Conservation (phyloP, 805 yeast genomes). For the Myxozyma melibiosi region DNA sequence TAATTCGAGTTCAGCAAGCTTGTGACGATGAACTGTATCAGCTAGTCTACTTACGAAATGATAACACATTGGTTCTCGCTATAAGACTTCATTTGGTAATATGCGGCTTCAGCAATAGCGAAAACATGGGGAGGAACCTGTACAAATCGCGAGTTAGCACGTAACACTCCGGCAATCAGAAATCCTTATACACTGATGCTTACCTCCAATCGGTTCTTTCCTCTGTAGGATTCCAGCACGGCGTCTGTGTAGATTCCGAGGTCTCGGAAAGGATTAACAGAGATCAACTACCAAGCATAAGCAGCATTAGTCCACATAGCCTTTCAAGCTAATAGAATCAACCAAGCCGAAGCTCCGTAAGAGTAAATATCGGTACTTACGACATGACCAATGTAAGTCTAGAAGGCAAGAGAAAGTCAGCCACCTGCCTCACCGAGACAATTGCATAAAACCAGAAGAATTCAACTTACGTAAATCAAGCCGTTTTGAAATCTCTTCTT, state of each 20-base stretch:
- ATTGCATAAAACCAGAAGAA: neutral
- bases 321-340: neutral
- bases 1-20: neutral
- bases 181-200: neutral
- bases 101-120: slow-evolving; percentile 97
- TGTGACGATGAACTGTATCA: slow-evolving; percentile 37
- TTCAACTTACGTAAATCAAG: slow-evolving; percentile 63
- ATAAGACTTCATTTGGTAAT: slow-evolving; percentile 90
- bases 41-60: slow-evolving; percentile 47
- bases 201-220: slow-evolving; percentile 89
- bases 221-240: slow-evolving; percentile 73
- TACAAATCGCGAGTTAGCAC: too few species aligned
- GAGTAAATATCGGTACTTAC: slow-evolving; percentile 30
- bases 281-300: slow-evolving; percentile 55
- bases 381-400: slow-evolving; percentile 46
- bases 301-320: neutral
- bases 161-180: neutral
- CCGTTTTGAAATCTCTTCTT: slow-evolving; percentile 87
- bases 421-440: neutral
- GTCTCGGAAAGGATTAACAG: slow-evolving; percentile 95
- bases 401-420: slow-evolving; percentile 3
- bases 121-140: slow-evolving; percentile 87
- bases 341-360: neutral
- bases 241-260: slow-evolving; percentile 90
- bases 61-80: slow-evolving; percentile 96